Percentiles rank a stretch among this genome's conserved stretches.
These are phyloP conservation scores for Macaranga tanarius DNA, from an alignment of 441 rosid genomes.

Conservation along the genomic window DNA sequence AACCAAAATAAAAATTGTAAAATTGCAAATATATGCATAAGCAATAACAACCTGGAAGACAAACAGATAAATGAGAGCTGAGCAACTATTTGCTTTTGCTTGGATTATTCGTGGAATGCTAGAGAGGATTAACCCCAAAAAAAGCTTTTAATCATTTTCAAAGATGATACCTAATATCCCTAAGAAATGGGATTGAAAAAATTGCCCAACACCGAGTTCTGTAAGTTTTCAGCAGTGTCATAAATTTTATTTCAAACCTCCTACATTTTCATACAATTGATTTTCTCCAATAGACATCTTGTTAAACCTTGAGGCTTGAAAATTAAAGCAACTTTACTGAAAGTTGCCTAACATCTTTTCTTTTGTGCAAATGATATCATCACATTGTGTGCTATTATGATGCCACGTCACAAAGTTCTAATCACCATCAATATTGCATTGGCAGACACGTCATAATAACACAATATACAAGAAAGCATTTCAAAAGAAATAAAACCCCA, in stretches of 20 bases:
- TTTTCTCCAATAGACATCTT: background rate
- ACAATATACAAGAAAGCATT: background rate
- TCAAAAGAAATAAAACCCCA: background rate
- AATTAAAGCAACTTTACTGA: background rate
- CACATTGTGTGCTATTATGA: background rate
- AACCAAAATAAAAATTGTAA: constrained; percentile 26
- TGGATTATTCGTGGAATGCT: constrained; percentile 1
- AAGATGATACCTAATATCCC: background rate
- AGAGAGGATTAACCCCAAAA: background rate
- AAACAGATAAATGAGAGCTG: background rate
- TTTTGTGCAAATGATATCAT: background rate
- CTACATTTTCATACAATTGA: background rate
- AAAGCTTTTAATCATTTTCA: background rate
- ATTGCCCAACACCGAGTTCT: background rate
- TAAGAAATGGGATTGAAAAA: background rate
- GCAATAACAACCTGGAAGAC: constrained; percentile 2
- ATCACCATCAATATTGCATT: background rate
- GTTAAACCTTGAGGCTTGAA: background rate
- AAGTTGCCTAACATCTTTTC: background rate
- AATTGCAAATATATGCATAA: constrained; percentile 1
- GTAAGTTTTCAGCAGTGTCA: background rate
- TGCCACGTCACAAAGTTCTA: background rate
- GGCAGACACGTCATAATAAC: background rate
- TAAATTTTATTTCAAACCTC: background rate
- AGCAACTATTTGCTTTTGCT: background rate